phyloP scores from a whole-genome alignment of 768 basidiomycete species.

The Candolleomyces eurysporus region DNA sequence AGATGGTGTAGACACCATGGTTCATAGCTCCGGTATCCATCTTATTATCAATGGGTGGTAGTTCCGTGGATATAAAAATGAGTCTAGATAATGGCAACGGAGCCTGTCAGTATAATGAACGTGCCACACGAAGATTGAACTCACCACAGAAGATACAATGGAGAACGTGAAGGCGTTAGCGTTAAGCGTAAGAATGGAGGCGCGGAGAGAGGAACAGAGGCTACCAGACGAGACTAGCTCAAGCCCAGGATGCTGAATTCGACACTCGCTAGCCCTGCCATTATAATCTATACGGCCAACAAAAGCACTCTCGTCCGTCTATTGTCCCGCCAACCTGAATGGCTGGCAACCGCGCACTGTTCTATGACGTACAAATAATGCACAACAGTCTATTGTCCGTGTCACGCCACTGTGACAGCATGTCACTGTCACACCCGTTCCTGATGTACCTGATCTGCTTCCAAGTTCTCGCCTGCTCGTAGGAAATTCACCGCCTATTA shows the following conservation, averaged over 20 bases:
- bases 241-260: conserved; percentile 10
- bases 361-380: not conserved
- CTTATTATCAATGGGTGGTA: not conserved
- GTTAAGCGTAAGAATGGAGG: not conserved
- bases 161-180: conserved; percentile 6
- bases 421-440: too few species aligned
- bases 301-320: conserved; percentile 7
- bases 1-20: not conserved
- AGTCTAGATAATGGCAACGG: not conserved
- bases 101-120: conserved; percentile 1
- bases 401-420: too few species aligned
- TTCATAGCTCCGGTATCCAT: not conserved
- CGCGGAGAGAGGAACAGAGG: conserved; percentile 4
- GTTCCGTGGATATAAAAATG: too few species aligned
- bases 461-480: too few species aligned
- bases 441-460: too few species aligned
- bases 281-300: conserved; percentile 18
- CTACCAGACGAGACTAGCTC: conserved; percentile 30
- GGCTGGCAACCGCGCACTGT: conserved; percentile 4
- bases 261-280: not conserved
- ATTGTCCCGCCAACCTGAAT: conserved; percentile 10
- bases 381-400: conserved; percentile 2
- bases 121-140: not conserved
- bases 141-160: conserved; percentile 8
- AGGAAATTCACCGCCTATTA: too few species aligned